These are phyloP conservation scores for Fraxinus sp. DNA, from an alignment of 305 asterid species.

Conservation along the genomic window DNA sequence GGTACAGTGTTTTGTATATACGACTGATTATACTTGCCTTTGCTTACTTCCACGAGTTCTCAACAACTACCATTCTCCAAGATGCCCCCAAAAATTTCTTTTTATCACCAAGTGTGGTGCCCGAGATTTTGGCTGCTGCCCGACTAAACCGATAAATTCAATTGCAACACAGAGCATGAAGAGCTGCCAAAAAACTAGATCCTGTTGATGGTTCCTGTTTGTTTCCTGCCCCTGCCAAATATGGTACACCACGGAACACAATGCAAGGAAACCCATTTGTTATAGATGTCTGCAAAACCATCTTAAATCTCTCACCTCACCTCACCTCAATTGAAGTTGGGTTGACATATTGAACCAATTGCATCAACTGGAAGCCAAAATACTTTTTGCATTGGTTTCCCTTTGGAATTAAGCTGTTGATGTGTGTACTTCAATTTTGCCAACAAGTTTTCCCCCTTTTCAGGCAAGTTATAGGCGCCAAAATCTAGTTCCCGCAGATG, in stretches of 20 bases:
- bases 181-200: not conserved
- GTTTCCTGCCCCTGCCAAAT: not conserved
- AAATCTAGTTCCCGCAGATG: not conserved
- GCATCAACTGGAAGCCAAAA: not conserved
- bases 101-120: not conserved
- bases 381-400: not conserved
- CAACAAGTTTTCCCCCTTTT: not conserved
- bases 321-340: not conserved
- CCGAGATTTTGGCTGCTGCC: not conserved
- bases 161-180: not conserved
- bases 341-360: not conserved
- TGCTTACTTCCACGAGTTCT: not conserved
- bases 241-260: not conserved
- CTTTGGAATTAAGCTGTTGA: not conserved
- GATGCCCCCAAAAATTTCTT: not conserved
- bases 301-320: not conserved
- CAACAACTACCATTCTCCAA: not conserved
- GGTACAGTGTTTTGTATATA: not conserved
- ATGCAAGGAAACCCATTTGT: not conserved
- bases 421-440: not conserved
- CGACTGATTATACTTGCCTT: not conserved
- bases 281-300: not conserved
- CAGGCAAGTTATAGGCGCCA: not conserved
- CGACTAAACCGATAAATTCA: not conserved
- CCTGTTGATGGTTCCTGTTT: not conserved